Conservation (phyloP, 106 monocot species). For the Phalaenopsis equestris region DNA sequence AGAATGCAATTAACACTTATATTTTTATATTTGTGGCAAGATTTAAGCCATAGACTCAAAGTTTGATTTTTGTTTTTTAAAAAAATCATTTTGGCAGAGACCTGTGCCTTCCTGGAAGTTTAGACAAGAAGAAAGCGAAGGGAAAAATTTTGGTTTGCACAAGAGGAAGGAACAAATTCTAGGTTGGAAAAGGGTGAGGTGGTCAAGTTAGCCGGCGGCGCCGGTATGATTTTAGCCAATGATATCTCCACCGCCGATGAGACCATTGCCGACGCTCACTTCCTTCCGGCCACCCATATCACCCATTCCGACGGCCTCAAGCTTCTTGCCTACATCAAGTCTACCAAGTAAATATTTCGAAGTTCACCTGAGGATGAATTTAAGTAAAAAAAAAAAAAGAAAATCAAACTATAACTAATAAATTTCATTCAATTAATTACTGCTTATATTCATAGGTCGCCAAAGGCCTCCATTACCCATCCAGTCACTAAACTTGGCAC, state of each 20-base stretch:
- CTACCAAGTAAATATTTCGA: constrained; percentile 16
- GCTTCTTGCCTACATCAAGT: constrained; percentile 29
- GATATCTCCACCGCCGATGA: constrained; percentile 18
- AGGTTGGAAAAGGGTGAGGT: constrained; percentile 21
- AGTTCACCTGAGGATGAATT: too few relatives aligned
- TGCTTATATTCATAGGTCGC: constrained; percentile 13
- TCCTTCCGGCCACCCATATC: constrained; percentile 37
- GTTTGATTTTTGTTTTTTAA: too few relatives aligned
- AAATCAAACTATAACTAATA: too few relatives aligned
- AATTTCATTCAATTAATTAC: too few relatives aligned
- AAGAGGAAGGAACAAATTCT: constrained; percentile 13
- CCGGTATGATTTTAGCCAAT: constrained; percentile 32
- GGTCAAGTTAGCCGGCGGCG: constrained; percentile 26
- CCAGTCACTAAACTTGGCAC: constrained; percentile 28
- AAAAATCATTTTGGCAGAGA: constrained; percentile 11
- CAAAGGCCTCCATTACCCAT: constrained; percentile 25
- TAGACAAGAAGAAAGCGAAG: constrained; percentile 30
- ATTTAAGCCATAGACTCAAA: too few relatives aligned
- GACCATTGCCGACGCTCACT: constrained; percentile 31
- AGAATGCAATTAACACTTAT: too few relatives aligned
- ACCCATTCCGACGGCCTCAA: constrained; percentile 18
- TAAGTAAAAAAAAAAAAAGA: too few relatives aligned
- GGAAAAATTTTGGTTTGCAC: constrained; percentile 38
- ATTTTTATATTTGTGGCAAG: too few relatives aligned
- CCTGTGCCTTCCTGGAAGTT: constrained; percentile 15